Evolutionary conservation across 78 protist genomes (phyloP).

Genomic region (Dictyostelium citrinum): DNA sequence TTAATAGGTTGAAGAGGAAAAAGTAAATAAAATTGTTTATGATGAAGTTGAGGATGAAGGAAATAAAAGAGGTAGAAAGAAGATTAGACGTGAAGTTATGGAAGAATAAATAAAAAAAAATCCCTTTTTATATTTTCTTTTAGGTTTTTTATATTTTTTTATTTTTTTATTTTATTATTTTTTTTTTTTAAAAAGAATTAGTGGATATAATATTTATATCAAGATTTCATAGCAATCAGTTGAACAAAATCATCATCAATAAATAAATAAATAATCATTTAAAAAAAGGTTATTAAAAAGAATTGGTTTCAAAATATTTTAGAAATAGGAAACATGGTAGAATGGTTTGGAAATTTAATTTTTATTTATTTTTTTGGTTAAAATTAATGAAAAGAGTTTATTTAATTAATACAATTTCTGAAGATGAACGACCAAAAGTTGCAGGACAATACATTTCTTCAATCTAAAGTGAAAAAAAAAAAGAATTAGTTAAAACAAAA

Average conservation of each 20-base stretch:
- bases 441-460: slow-evolving; percentile 59
- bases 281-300: too few relatives aligned
- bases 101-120: background rate
- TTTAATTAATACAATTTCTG: slow-evolving; percentile 9
- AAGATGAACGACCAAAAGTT: slow-evolving; percentile 30
- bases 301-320: too few relatives aligned
- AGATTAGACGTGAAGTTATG: background rate
- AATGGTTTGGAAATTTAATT: too few relatives aligned
- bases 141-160: background rate
- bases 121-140: background rate
- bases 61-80: slow-evolving; percentile 4
- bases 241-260: too few relatives aligned
- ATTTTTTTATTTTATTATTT: background rate
- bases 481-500: background rate
- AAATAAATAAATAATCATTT: too few relatives aligned
- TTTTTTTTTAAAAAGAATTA: too few relatives aligned
- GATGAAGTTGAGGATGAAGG: slow-evolving; percentile 28
- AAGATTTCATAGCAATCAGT: too few relatives aligned
- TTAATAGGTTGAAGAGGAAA: background rate
- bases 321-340: too few relatives aligned
- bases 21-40: background rate
- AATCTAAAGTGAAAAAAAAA: background rate
- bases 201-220: background rate
- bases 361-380: background rate
- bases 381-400: background rate